Evolutionary conservation across 2,329 filamentous ascomycete species (phyloP).

Genomic region (Cytospora paraplurivora): DNA sequence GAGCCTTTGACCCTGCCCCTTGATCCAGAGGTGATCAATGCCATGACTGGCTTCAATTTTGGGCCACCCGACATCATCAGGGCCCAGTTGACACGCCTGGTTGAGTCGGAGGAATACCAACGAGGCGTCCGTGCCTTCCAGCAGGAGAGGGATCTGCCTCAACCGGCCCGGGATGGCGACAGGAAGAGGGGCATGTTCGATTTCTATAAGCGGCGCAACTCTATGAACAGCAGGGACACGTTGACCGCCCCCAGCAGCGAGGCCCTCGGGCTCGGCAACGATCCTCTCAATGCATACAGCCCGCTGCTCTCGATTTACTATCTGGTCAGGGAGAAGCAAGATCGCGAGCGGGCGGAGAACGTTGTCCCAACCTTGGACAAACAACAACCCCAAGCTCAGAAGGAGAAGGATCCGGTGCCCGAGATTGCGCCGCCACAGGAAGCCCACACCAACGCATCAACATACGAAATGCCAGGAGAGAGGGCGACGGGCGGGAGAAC

Average conservation of each 20-base stretch:
- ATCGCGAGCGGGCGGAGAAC: conserved; percentile 63
- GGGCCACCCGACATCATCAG: conserved; percentile 83
- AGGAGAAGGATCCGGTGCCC: conserved; percentile 57
- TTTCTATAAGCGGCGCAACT: conserved; percentile 95
- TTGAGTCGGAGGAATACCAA: conserved; percentile 94
- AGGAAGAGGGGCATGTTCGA: conserved; percentile 87
- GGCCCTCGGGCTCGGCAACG: conserved; percentile 76
- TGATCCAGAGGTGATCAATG: conserved; percentile 79
- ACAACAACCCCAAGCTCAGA: conserved; percentile 32
- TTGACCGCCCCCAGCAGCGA: conserved; percentile 83
- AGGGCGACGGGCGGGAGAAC: conserved; percentile 82
- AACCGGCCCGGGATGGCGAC: conserved; percentile 65
- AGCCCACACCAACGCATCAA: conserved; percentile 81
- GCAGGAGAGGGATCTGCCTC: conserved; percentile 64
- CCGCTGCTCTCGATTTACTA: conserved; percentile 94
- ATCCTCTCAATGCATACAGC: conserved; percentile 91
- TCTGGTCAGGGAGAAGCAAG: conserved; percentile 91
- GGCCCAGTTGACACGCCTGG: conserved; percentile 77
- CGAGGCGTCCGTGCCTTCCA: conserved; percentile 73
- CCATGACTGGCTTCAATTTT: conserved; percentile 97
- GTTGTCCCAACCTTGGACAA: conserved; percentile 44
- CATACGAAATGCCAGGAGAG: conserved; percentile 89
- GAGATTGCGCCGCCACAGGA: conserved; percentile 81
- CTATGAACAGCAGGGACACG: conserved; percentile 84
- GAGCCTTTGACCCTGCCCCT: conserved; percentile 85